Percentiles rank a stretch among this genome's conserved stretches.
These are phyloP conservation scores for Anthracocystis panici-leucophaei DNA, from an alignment of 1,284 basidiomycete species.

Conservation along the genomic window DNA sequence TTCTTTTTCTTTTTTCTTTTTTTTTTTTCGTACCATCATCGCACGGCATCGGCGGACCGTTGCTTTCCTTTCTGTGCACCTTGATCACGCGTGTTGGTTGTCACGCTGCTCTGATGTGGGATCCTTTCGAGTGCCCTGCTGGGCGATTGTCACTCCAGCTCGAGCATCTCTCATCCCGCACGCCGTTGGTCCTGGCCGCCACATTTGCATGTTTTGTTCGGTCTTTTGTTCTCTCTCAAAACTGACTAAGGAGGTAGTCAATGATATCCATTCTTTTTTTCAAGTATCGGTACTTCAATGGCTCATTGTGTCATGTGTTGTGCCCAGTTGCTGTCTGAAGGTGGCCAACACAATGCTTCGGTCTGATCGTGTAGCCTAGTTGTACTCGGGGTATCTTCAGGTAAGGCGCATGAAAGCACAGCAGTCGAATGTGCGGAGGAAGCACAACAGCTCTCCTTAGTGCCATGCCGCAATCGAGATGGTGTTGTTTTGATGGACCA, in stretches of 20 bases:
- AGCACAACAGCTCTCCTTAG: not conserved
- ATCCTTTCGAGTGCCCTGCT: not conserved
- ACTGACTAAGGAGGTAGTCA: slow-evolving; percentile 3
- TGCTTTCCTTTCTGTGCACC: not conserved
- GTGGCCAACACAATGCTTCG: too few relatives aligned
- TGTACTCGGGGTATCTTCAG: too few relatives aligned
- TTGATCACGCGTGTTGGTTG: not conserved
- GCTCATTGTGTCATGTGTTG: not conserved
- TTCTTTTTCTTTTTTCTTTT: slow-evolving; percentile 14
- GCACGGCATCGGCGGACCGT: not conserved
- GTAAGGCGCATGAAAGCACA: not conserved
- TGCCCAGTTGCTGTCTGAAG: too few relatives aligned
- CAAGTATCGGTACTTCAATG: too few relatives aligned
- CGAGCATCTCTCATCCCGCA: not conserved
- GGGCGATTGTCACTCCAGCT: not conserved
- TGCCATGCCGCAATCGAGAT: not conserved
- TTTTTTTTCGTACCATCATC: slow-evolving; percentile 5
- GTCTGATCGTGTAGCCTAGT: too few relatives aligned
- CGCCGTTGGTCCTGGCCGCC: not conserved
- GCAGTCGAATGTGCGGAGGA: not conserved
- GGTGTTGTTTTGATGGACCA: slow-evolving; percentile 2
- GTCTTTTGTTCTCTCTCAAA: not conserved
- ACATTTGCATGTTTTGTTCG: not conserved
- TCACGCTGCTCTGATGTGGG: not conserved
- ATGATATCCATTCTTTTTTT: slow-evolving; percentile 4